phyloP scores from a whole-genome alignment of 108 stramenopile species.

The Conticribra weissflogii region DNA sequence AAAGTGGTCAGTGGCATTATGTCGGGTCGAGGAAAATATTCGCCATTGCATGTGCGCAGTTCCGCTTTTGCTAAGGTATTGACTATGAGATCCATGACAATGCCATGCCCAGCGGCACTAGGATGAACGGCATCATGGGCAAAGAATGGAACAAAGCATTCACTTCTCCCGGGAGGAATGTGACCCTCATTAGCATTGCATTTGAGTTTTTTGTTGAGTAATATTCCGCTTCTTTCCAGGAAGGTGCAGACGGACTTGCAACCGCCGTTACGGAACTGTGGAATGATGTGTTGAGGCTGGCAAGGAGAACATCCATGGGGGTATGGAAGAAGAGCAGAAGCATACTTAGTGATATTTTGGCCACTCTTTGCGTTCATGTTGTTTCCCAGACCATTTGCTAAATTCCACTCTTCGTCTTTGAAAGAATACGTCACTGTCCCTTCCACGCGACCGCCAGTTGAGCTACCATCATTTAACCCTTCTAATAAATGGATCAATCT shows the following conservation, averaged over 20 bases:
- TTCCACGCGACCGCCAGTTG: not conserved
- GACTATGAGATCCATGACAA: constrained; percentile 57
- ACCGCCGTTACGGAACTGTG: constrained; percentile 50
- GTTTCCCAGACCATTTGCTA: constrained; percentile 12
- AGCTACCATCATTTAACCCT: constrained; percentile 20
- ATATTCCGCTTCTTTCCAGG: constrained; percentile 36
- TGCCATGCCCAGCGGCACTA: constrained; percentile 51
- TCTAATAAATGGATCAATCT: constrained; percentile 34
- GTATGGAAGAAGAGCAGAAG: constrained; percentile 52
- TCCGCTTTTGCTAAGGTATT: constrained; percentile 49
- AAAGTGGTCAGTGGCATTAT: constrained; percentile 49
- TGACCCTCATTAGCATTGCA: constrained; percentile 42
- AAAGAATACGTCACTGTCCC: constrained; percentile 39
- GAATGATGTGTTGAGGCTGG: constrained; percentile 37
- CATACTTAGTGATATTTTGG: constrained; percentile 10
- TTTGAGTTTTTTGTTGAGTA: constrained; percentile 31
- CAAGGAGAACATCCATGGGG: constrained; percentile 64
- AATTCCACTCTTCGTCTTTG: constrained; percentile 14
- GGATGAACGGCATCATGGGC: constrained; percentile 67
- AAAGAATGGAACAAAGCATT: constrained; percentile 57
- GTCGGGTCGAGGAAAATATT: constrained; percentile 6
- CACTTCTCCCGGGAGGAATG: constrained; percentile 33
- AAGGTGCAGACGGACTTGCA: constrained; percentile 55
- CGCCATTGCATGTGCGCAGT: constrained; percentile 31
- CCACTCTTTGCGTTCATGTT: not conserved